Conservation (phyloP, 441 rosid genomes). For the Mallotus repandus region DNA sequence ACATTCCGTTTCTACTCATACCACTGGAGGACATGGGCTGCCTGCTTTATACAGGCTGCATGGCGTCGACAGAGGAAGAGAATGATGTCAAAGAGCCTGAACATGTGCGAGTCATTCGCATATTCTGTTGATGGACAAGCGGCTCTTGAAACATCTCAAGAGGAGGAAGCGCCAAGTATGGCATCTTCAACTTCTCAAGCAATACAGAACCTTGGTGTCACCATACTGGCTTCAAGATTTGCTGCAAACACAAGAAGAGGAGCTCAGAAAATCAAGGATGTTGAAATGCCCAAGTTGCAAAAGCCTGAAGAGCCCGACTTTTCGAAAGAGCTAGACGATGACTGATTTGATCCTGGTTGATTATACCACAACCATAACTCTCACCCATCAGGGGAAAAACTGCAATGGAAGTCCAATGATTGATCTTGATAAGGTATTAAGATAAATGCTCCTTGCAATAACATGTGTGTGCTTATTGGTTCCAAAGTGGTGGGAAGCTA, state of each 20-base stretch:
- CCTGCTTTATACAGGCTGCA: conserved; percentile 85
- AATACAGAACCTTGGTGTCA: conserved; percentile 61
- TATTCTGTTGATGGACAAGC: conserved; percentile 30
- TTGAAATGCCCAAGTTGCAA: conserved; percentile 58
- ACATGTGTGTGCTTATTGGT: neutral
- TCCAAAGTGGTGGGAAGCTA: neutral
- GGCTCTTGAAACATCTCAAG: conserved; percentile 31
- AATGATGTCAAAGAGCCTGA: conserved; percentile 50
- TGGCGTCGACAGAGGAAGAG: conserved; percentile 71
- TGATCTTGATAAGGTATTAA: neutral
- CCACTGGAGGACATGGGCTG: conserved; percentile 94
- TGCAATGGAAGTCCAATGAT: conserved; percentile 1
- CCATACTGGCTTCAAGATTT: conserved; percentile 68
- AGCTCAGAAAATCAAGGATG: conserved; percentile 53
- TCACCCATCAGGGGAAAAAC: neutral
- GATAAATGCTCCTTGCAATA: neutral
- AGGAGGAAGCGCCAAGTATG: conserved; percentile 27
- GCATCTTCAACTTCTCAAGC: conserved; percentile 36
- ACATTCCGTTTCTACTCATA: conserved; percentile 82
- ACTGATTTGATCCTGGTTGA: conserved; percentile 9
- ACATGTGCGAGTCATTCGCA: conserved; percentile 57
- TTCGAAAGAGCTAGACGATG: conserved; percentile 55
- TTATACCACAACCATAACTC: neutral
- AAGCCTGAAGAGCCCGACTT: conserved; percentile 93
- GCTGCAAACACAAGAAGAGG: conserved; percentile 79